Base-by-base conservation (phyloP, 2,329 filamentous ascomycete genomes). In the Lachnellula hyalina region DNA sequence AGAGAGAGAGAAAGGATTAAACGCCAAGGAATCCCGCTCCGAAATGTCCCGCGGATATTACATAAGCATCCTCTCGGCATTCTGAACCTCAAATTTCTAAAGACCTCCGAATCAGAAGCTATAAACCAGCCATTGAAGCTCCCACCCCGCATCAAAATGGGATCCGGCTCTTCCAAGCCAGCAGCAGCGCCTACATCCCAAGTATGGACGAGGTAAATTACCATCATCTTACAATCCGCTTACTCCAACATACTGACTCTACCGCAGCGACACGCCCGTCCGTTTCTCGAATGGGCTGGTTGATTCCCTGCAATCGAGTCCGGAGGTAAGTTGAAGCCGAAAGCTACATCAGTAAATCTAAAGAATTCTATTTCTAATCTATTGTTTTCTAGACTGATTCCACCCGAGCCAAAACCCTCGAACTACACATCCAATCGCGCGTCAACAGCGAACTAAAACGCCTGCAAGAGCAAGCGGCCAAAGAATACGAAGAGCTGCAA, bases 381-480 rank as follows among this genome's bases (percentile, higher is more conserved):
- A 17, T 11, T 25, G 41, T 21, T 44, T 7, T 32, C 56, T 70
- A 97, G 93, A 93, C 88, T 74, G 92, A 97, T 76, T 84, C 86
- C 57, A 92, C 90, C 62, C 91, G 93, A 70, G 81, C 87, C 67
- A 89, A 89, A 74, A 79, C 86, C 68, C 77, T 90, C 72, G 93
- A 97, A 75, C 84, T 94, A 61, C 87, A 93, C 67, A 86, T 96
- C 72, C 92, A 96, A 77, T 77, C 83, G 70, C 92, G 93, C 73
- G 90, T 96, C 58, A 84, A 87, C 67, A 80, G 84, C 66, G 92
- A 96, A 75, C 89, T 97, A 63, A 84, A 87, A 73, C 86, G 85
- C 65, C 83, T 96, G 61, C 85, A 86, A 70, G 79, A 83, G 61
- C 77, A 85, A 65, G 87, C 93, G 70, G 74, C 82, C 61, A 79